phyloP scores from a whole-genome alignment of 495 filamentous ascomycete genomes.

The Neurospora intermedia region DNA sequence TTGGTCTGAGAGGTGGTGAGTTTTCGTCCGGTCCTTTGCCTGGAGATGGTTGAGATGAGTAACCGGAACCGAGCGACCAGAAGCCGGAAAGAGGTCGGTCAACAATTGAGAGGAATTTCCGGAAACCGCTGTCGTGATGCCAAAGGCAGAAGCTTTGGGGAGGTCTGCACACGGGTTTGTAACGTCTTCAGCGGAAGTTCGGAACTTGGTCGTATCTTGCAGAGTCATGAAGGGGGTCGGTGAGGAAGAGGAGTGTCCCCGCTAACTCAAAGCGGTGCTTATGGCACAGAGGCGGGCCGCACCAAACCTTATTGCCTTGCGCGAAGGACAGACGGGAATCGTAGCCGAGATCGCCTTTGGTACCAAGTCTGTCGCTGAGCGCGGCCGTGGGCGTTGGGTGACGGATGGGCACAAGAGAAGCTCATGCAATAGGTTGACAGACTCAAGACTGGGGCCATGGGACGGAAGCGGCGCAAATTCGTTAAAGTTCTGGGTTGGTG shows the following conservation, averaged over 20 bases:
- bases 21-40: background rate
- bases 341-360: background rate
- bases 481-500: background rate
- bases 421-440: background rate
- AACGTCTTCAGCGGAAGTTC: constrained; percentile 6
- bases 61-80: constrained; percentile 6
- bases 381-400: background rate
- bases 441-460: constrained; percentile 12
- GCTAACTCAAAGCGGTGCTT: background rate
- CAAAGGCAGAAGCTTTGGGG: constrained; percentile 1
- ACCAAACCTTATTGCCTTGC: background rate
- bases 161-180: constrained; percentile 3
- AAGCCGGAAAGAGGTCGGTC: constrained; percentile 3
- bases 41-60: constrained; percentile 2
- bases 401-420: background rate
- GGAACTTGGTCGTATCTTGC: constrained; percentile 4
- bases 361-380: background rate
- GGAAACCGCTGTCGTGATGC: background rate
- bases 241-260: background rate
- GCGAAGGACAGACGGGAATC: background rate
- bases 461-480: background rate
- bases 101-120: background rate
- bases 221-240: constrained; percentile 14
- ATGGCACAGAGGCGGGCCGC: background rate
- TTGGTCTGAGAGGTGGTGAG: background rate